A percentile compares a stretch with the other conserved stretches of the same genome.
phyloP scores from a whole-genome alignment of 352 stramenopile genomes.

The Stramenopiles sp. region DNA sequence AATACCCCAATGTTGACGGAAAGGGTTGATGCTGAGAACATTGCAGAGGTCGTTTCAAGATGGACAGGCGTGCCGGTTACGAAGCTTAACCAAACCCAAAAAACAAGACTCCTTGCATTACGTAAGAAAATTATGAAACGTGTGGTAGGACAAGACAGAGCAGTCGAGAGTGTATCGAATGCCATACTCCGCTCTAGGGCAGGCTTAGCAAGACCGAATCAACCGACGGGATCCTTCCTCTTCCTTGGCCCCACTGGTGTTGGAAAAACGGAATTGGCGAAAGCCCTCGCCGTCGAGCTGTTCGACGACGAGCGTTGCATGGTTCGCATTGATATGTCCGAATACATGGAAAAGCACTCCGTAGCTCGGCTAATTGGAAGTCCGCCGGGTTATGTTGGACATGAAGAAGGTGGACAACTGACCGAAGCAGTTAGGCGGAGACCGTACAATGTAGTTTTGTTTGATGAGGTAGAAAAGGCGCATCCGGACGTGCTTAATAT shows the following conservation, averaged over 20 bases:
- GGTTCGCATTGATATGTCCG: constrained; percentile 86
- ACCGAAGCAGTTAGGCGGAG: constrained; percentile 82
- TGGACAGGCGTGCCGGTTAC: constrained; percentile 80
- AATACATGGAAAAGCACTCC: constrained; percentile 91
- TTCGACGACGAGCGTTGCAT: constrained; percentile 86
- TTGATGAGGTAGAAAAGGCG: constrained; percentile 96
- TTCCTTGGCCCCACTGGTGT: constrained; percentile 86
- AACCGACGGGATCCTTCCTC: constrained; percentile 80
- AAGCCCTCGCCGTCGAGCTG: constrained; percentile 73
- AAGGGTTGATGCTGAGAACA: constrained; percentile 69
- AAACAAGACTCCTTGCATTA: constrained; percentile 77
- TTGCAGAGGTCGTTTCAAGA: constrained; percentile 64
- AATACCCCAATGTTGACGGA: constrained; percentile 58
- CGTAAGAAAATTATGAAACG: constrained; percentile 65
- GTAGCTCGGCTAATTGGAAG: constrained; percentile 74
- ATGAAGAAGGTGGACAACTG: constrained; percentile 81
- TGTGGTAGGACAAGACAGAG: constrained; percentile 76
- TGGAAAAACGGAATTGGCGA: constrained; percentile 84
- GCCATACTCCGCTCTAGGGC: constrained; percentile 71
- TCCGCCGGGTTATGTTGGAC: constrained; percentile 80
- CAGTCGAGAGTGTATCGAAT: constrained; percentile 68
- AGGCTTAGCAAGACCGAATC: constrained; percentile 50
- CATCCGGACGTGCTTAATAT: constrained; percentile 86
- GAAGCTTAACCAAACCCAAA: constrained; percentile 81
- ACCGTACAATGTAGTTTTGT: constrained; percentile 85